These are phyloP conservation scores for Capsella bursapastoris DNA, from an alignment of 345 rosid species.

Conservation along the genomic window DNA sequence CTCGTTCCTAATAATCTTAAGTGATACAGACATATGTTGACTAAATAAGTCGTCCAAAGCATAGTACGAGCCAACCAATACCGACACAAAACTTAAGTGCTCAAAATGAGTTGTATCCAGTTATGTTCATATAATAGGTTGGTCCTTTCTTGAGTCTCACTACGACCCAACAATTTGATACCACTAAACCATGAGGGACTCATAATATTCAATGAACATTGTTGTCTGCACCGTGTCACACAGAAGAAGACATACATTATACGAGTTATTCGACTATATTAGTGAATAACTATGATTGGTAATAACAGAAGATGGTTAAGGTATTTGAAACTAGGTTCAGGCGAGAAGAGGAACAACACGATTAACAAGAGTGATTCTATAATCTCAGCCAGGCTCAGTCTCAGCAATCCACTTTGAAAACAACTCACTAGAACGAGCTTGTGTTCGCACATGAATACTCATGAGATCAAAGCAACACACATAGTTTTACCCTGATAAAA, in stretches of 20 bases:
- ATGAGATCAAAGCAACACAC: background rate
- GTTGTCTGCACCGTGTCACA: background rate
- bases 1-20: no score
- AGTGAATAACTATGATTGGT: background rate
- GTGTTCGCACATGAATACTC: background rate
- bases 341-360: background rate
- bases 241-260: background rate
- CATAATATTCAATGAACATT: background rate
- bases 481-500: background rate
- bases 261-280: no score
- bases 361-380: background rate
- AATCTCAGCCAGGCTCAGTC: background rate
- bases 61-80: no score
- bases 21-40: background rate
- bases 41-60: background rate
- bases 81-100: background rate
- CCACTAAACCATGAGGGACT: background rate
- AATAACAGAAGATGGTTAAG: background rate
- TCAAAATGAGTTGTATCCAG: background rate
- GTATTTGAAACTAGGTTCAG: background rate
- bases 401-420: background rate
- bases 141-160: conserved; percentile 7
- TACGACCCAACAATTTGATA: background rate
- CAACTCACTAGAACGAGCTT: background rate
- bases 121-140: background rate